Evolutionary conservation across 2,329 filamentous ascomycete genomes (phyloP).

Genomic region (Colletotrichum aenigma): DNA sequence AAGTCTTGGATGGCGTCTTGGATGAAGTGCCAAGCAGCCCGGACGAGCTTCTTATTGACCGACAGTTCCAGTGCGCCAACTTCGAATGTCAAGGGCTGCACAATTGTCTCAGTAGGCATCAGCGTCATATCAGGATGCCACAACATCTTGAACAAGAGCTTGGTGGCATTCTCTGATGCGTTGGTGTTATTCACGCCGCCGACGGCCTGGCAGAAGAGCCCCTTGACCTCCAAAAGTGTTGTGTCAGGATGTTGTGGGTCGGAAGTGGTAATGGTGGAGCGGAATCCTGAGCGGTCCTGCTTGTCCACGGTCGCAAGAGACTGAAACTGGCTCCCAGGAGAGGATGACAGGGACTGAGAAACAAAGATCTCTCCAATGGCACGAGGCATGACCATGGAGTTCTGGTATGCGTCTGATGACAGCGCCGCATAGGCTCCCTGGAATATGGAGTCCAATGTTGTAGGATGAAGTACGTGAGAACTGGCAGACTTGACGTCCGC

Average conservation of each 20-base stretch:
- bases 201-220: not conserved
- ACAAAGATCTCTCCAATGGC: slow-evolving; percentile 40
- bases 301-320: not conserved
- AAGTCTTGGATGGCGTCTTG: not conserved
- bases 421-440: not conserved
- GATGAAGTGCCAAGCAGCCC: slow-evolving; percentile 1
- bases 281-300: not conserved
- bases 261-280: not conserved
- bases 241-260: not conserved
- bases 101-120: not conserved
- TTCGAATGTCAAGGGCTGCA: not conserved
- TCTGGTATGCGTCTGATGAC: not conserved
- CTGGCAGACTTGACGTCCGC: slow-evolving; percentile 48
- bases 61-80: not conserved
- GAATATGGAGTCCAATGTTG: slow-evolving; percentile 5
- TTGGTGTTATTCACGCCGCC: not conserved
- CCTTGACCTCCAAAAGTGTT: not conserved
- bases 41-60: not conserved
- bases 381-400: not conserved
- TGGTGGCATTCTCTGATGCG: not conserved
- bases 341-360: not conserved
- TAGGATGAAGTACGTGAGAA: slow-evolving; percentile 35
- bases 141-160: slow-evolving; percentile 3
- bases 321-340: not conserved
- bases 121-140: slow-evolving; percentile 9